A percentile compares a stretch with the other conserved stretches of the same genome.
phyloP scores from a whole-genome alignment of 2,329 filamentous ascomycete species.

The Domatiomyces globalis region DNA sequence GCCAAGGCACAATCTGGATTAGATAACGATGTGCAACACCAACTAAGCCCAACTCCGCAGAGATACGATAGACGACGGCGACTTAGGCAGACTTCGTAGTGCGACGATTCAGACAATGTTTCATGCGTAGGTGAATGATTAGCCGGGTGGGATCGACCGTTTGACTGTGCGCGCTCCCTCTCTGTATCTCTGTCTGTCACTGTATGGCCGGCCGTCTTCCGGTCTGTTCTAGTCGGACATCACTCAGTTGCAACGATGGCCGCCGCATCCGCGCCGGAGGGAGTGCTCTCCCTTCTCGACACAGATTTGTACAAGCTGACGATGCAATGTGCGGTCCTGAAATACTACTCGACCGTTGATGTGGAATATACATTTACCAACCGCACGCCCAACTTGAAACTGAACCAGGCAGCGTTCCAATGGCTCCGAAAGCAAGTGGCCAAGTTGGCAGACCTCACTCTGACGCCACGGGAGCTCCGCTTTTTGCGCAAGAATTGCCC shows the following conservation, averaged over 20 bases:
- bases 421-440: slow-evolving; percentile 75
- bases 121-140: not conserved
- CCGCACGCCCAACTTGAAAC: slow-evolving; percentile 81
- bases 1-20: too few relatives aligned
- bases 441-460: slow-evolving; percentile 70
- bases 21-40: not conserved
- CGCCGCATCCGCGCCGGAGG: slow-evolving; percentile 40
- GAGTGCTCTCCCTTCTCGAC: slow-evolving; percentile 69
- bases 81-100: not conserved
- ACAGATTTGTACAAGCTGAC: slow-evolving; percentile 91
- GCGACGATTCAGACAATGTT: not conserved
- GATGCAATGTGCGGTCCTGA: slow-evolving; percentile 94
- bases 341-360: slow-evolving; percentile 67
- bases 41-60: not conserved
- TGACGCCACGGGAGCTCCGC: slow-evolving; percentile 63
- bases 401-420: slow-evolving; percentile 65
- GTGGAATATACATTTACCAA: slow-evolving; percentile 94
- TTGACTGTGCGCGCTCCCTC: not conserved
- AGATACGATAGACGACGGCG: not conserved
- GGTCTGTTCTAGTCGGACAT: not conserved
- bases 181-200: not conserved
- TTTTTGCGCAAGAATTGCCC: slow-evolving; percentile 67
- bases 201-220: not conserved
- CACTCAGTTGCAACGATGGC: not conserved
- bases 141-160: not conserved